A percentile compares a stretch with the other conserved stretches of the same genome.
These are phyloP conservation scores for Schizosaccharomyces japonicus DNA, from an alignment of 805 yeast genomes.

Conservation along the genomic window DNA sequence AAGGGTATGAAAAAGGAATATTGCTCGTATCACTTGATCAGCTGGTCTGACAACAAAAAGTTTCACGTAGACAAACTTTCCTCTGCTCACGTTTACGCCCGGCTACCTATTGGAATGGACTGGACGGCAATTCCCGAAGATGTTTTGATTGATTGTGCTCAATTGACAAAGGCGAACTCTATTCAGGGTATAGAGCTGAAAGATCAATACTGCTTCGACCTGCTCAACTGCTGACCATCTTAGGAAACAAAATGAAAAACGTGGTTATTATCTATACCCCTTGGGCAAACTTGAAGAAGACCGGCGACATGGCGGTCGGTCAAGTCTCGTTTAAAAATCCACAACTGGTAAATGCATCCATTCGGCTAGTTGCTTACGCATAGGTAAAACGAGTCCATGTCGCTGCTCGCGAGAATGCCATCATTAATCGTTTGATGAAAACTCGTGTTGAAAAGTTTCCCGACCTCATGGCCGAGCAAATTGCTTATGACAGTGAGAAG, in stretches of 20 bases:
- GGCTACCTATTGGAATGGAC: conserved; percentile 25
- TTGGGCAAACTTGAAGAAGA: conserved; percentile 41
- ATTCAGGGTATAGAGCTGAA: too few species aligned
- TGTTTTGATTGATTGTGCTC: conserved; percentile 35
- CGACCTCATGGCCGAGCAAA: conserved; percentile 22
- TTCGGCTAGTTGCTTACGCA: neutral
- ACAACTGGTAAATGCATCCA: conserved; percentile 13
- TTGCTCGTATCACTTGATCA: too few species aligned
- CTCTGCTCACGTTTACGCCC: conserved; percentile 53
- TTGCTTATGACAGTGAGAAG: conserved; percentile 21
- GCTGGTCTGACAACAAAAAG: too few species aligned
- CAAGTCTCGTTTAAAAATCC: conserved; percentile 50
- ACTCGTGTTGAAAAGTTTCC: conserved; percentile 34
- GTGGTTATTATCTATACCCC: conserved; percentile 51
- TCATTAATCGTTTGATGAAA: conserved; percentile 38
- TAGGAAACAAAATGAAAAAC: conserved; percentile 48
- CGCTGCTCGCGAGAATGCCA: conserved; percentile 30
- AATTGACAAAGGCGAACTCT: conserved; percentile 53
- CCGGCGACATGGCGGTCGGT: conserved; percentile 52
- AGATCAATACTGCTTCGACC: too few species aligned
- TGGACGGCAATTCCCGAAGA: conserved; percentile 29
- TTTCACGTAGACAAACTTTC: conserved; percentile 57
- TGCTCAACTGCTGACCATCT: too few species aligned
- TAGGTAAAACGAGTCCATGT: conserved; percentile 30
- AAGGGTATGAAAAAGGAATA: too few species aligned